Base-by-base conservation (phyloP, 2,329 filamentous ascomycete genomes). In the Ophiostoma novo-ulmi region DNA sequence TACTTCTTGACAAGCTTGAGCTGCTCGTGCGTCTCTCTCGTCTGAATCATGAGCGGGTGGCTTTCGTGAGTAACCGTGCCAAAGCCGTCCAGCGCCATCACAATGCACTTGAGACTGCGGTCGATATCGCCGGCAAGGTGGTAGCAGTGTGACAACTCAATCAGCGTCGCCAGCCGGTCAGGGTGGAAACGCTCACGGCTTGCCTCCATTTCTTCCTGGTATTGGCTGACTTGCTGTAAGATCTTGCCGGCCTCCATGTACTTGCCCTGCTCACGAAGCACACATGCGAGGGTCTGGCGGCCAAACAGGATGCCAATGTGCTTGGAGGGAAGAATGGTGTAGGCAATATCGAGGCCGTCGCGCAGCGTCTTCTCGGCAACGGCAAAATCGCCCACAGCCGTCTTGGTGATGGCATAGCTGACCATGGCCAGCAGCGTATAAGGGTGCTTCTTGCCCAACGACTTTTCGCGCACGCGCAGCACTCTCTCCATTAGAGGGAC, bases 301-400 rank as follows among this genome's bases (percentile, higher is more conserved):
- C 68, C 68, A n/a, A 69, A 63, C 14, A 69, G 22, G 10, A 55
- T 69, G 38, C 55, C 52, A 26, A 69, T 69, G 55, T 69, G 68
- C 31, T 69, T 69, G 2, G 58, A 36, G 1, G 35, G 22, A 3
- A 69, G 55, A 5, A 55, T 63, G n/a, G 35, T 22, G 68, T 44
- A n/a, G 17, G 52, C 68, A 17, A 69, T 61, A 4, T 22, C n/a
- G 11, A 69, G 68, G 55, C 68, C 55, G 36, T 69, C 38, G 52
- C 68, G 68, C 14, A 69, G 36, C 2, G 61, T 36, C 26, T 22
- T 8, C 8, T 69, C 52, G 48, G 67, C 67, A 10, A n/a, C 22
- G 20, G 8, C 36, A 35, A 58, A 38, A 20, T 41, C 20, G 35
- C 52, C 52, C 8, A 55, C 55, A 3, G 68, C 68, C 20, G 48